These are phyloP conservation scores for Talaromyces sp. DNA, from an alignment of 2,329 filamentous ascomycete genomes.

Conservation along the genomic window DNA sequence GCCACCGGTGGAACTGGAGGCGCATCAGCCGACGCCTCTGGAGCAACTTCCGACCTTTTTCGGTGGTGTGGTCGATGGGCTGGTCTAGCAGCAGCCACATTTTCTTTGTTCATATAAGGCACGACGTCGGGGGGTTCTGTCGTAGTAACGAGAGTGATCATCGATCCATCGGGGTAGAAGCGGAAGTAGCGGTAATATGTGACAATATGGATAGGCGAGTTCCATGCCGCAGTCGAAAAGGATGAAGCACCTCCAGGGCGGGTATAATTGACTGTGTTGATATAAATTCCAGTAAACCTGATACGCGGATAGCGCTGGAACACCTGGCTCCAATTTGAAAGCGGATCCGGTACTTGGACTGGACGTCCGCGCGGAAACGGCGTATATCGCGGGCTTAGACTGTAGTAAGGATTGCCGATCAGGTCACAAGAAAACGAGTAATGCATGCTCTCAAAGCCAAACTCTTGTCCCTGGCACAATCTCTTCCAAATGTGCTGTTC, in stretches of 20 bases:
- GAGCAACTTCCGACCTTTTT: constrained; percentile 37
- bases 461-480: constrained; percentile 63
- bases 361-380: constrained; percentile 26
- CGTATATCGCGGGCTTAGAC: constrained; percentile 27
- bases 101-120: constrained; percentile 70
- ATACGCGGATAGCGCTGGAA: constrained; percentile 79
- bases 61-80: constrained; percentile 32
- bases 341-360: constrained; percentile 28
- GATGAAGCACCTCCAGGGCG: constrained; percentile 70
- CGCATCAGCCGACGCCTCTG: constrained; percentile 18
- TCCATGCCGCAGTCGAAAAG: constrained; percentile 66
- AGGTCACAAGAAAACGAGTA: constrained; percentile 66
- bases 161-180: constrained; percentile 85
- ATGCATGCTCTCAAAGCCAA: constrained; percentile 79
- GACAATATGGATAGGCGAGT: constrained; percentile 82
- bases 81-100: constrained; percentile 45
- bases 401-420: constrained; percentile 40
- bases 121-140: constrained; percentile 82
- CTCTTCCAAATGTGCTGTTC: constrained; percentile 85
- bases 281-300: constrained; percentile 94
- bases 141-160: constrained; percentile 74
- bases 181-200: constrained; percentile 97
- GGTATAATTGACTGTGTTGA: constrained; percentile 92
- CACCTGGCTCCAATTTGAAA: constrained; percentile 59
- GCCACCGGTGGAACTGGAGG: constrained; percentile 32